These are phyloP conservation scores for Hypseocharis bilobata DNA, from an alignment of 441 rosid genomes.

Conservation along the genomic window DNA sequence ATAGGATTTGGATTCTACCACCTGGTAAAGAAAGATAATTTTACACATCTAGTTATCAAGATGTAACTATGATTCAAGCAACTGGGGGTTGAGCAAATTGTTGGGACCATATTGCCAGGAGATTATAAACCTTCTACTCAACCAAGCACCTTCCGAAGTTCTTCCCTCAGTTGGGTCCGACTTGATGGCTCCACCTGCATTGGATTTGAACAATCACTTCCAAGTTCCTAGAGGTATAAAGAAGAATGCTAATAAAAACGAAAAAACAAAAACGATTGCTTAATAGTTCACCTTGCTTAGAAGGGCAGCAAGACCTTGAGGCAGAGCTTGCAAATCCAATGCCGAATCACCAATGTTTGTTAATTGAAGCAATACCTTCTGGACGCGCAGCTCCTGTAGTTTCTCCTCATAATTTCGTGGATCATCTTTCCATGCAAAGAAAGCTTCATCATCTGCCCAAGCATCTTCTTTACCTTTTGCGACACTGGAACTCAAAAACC, in stretches of 20 bases:
- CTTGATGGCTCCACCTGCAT: constrained; percentile 83
- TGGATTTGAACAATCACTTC: constrained; percentile 21
- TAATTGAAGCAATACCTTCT: constrained; percentile 63
- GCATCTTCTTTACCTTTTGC: constrained; percentile 50
- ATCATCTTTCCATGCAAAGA: constrained; percentile 76
- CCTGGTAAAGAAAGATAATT: no score
- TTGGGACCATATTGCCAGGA: neutral
- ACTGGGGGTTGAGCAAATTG: neutral
- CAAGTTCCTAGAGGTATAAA: constrained; percentile 4
- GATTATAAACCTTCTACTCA: constrained; percentile 18
- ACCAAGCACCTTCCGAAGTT: constrained; percentile 57
- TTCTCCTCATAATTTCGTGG: constrained; percentile 48
- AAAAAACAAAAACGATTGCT: neutral
- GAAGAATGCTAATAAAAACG: constrained; percentile 1
- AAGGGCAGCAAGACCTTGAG: constrained; percentile 80
- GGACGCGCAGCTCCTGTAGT: constrained; percentile 64
- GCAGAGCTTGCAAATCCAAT: constrained; percentile 71
- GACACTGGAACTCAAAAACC: constrained; percentile 60
- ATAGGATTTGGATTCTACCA: no score
- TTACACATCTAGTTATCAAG: no score
- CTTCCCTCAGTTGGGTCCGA: constrained; percentile 43
- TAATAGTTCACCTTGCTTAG: constrained; percentile 60
- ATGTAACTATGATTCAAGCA: no score
- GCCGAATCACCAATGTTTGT: constrained; percentile 56
- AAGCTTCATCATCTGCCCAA: constrained; percentile 74